phyloP scores from a whole-genome alignment of 116 monocot species.

The Cymodocea nodosa region DNA sequence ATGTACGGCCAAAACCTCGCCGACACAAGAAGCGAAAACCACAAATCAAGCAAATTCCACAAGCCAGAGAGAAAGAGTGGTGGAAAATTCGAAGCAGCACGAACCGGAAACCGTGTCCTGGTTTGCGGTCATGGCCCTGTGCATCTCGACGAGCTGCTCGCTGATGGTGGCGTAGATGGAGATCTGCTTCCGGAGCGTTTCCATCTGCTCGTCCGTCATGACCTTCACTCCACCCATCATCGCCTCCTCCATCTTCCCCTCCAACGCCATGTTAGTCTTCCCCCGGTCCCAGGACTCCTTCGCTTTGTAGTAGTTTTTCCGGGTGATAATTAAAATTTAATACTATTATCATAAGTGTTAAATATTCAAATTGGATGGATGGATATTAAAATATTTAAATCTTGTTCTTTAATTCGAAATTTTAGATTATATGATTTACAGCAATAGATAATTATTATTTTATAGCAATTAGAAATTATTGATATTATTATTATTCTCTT shows the following conservation, averaged over 20 bases:
- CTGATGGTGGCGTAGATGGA: slow-evolving; percentile 73
- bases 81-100: neutral
- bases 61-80: neutral
- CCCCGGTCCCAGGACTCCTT: neutral
- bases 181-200: slow-evolving; percentile 75
- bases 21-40: neutral
- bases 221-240: slow-evolving; percentile 28
- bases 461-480: too few species aligned
- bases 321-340: too few species aligned
- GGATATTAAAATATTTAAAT: too few species aligned
- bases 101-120: slow-evolving; percentile 5
- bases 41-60: neutral
- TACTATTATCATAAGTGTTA: too few species aligned
- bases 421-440: too few species aligned
- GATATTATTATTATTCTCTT: too few species aligned
- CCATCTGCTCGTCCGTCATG: slow-evolving; percentile 94
- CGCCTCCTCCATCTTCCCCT: neutral
- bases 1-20: too few species aligned
- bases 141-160: slow-evolving; percentile 67
- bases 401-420: too few species aligned
- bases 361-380: too few species aligned
- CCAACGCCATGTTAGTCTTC: neutral
- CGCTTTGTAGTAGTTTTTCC: too few species aligned
- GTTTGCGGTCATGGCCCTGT: slow-evolving; percentile 26
- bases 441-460: too few species aligned